Base-by-base conservation (phyloP, 2,329 filamentous ascomycete genomes). In the Claviceps capensis region DNA sequence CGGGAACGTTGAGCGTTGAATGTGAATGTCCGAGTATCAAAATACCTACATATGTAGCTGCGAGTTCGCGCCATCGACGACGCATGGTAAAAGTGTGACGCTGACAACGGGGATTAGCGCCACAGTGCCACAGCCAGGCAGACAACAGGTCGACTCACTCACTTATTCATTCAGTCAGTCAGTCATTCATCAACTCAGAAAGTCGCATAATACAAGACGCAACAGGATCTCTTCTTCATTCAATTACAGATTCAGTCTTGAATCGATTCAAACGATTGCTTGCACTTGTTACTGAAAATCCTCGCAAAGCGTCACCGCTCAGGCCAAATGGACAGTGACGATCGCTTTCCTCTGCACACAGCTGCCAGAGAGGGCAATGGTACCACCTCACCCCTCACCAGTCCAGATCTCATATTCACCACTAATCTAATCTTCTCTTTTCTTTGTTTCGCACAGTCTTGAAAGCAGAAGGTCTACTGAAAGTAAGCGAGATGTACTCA, bases 341-440 rank as follows among this genome's bases (percentile, higher is more conserved):
- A 81, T 49, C 88, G 85, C 61, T 96, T 83, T 60, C 85, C 88
- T 30, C 83, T 96, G 44, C 91, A 97, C 64, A 86, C 86, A 58
- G 91, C 91, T 43, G 85, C 85, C 55, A 79, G 90, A 52, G 88
- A 95, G 66, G 89, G 90, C 43, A 85, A 81, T 73, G 77, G 90
- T 95, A 76, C 23, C 22, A 13, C 8, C 3, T 49, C 34, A 19
- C 34, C 34, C 8, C 2, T 49, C 34, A 19, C 34, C 34, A 7
- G 7, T 36, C 16, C 23, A 8, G 9, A 7, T 2, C 40, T n/a
- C 22, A 14, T n/a, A 1, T 11, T 6, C n/a, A 11, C 19, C 19
- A n/a, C n/a, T 40, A 13, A 19, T 46, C 22, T 47, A 23, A 42
- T 43, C 34, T 40, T 11, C 14, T 8, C 7, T 37, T 26, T 46